Evolutionary conservation across 2,329 filamentous ascomycete genomes (phyloP), one percentile per base, ranked within the genome.

Genomic region (Penicillium brasilianum): DNA sequence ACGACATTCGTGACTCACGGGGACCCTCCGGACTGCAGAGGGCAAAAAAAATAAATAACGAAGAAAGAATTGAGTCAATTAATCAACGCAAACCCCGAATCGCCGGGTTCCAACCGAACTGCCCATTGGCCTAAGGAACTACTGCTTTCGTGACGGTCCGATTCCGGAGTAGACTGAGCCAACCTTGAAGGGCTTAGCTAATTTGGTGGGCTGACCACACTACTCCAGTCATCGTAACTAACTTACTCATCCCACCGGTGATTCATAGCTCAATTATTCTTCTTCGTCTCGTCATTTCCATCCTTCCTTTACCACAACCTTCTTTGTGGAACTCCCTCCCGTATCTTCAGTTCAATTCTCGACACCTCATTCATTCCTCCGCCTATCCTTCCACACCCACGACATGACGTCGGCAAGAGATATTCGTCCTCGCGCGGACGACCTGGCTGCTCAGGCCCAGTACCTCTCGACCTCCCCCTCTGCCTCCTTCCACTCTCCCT

Each of bases 401-500:
- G 22, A 20, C 71, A 70, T 75, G 72, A 63, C 74, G 20, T 66
- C 71, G 58, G 68, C 77, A 55, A 74, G 65, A 70, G 76, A 78
- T 62, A 79, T 78, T 55, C 69, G 69, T 59, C 59, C 66, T 55
- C 69, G 64, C 50, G 64, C 69, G 59, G 72, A 71, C 58, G 72
- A 71, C 8, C 60, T 72, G 32, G 60, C 63, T 51, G 67, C 84
- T 81, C 84, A 87, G 73, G 88, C 83, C 75, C 81, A 88, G 73
- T 87, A 85, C 73, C 80, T 93, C 64, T 93, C 90, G 34, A 88
- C 86, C 51, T 95, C 92, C 57, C 93, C 94, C 30, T 85, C 83
- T 50, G 83, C 90, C 49, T 87, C 87, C 55, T 93, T 95, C 77
- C 85, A 90, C 73, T 93, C 91, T 66, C 89, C 87, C 37, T 84